Percentiles rank a stretch among this genome's conserved stretches.
Evolutionary conservation across 2,329 filamentous ascomycete species (phyloP).

Genomic region (Plenodomus lindquistii): DNA sequence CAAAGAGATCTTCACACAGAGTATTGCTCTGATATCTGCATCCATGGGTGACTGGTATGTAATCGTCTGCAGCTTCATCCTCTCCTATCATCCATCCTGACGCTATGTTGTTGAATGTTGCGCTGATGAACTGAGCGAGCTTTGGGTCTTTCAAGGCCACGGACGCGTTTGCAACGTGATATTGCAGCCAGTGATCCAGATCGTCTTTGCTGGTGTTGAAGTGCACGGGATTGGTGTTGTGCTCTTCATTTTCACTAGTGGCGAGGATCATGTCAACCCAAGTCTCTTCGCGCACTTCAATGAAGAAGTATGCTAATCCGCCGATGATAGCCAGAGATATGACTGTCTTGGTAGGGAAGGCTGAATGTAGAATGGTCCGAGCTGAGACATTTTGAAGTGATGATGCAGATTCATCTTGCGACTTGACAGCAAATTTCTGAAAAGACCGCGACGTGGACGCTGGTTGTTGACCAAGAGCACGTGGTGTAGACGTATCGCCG

Average conservation of each 20-base stretch:
- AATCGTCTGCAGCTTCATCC: slow-evolving; percentile 24
- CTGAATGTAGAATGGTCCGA: slow-evolving; percentile 22
- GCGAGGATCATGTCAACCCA: slow-evolving; percentile 27
- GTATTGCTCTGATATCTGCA: slow-evolving; percentile 34
- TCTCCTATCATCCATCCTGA: slow-evolving; percentile 34
- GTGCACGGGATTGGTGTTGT: slow-evolving; percentile 22
- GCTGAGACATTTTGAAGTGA: neutral
- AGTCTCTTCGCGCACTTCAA: slow-evolving; percentile 21
- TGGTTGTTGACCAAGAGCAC: slow-evolving; percentile 11
- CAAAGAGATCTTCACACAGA: slow-evolving; percentile 40
- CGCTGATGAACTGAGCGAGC: slow-evolving; percentile 23
- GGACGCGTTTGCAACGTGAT: slow-evolving; percentile 27
- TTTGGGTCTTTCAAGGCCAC: slow-evolving; percentile 23
- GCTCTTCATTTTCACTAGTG: slow-evolving; percentile 17
- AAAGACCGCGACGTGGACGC: neutral
- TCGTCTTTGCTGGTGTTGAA: slow-evolving; percentile 33
- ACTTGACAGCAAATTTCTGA: neutral
- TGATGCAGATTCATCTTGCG: neutral
- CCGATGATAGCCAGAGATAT: slow-evolving; percentile 26
- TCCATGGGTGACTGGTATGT: slow-evolving; percentile 41
- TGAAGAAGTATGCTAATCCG: slow-evolving; percentile 27
- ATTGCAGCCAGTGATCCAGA: slow-evolving; percentile 29
- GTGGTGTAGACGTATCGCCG: slow-evolving; percentile 18
- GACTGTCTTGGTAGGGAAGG: slow-evolving; percentile 40
- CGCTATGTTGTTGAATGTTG: slow-evolving; percentile 29